These are phyloP conservation scores for Balansia obtecta DNA, from an alignment of 2,329 filamentous ascomycete genomes.

Conservation along the genomic window DNA sequence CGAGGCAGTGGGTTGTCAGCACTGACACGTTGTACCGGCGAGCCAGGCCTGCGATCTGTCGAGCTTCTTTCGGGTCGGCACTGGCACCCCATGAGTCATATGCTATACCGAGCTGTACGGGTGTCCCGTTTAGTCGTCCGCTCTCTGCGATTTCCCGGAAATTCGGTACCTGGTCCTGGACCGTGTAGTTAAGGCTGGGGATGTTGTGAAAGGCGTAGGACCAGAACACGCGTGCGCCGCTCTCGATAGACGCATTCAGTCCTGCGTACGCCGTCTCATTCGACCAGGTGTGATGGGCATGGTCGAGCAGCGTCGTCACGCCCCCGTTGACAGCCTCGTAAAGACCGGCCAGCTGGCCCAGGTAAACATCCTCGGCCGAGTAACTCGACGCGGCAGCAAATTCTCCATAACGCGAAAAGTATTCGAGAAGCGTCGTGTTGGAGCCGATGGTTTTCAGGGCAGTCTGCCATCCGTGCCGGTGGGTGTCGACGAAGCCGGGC, in stretches of 20 bases:
- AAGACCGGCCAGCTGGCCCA: conserved; percentile 32
- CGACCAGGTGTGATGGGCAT: conserved; percentile 37
- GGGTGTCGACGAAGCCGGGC: conserved; percentile 44
- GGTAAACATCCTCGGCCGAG: conserved; percentile 32
- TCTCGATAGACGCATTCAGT: conserved; percentile 32
- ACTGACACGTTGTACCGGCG: background rate
- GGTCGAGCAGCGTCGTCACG: conserved; percentile 39
- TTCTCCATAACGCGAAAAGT: conserved; percentile 29
- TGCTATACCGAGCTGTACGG: background rate
- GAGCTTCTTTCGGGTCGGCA: background rate
- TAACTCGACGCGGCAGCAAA: conserved; percentile 19
- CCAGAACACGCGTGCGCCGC: conserved; percentile 36
- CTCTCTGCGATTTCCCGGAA: background rate
- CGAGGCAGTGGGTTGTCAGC: background rate
- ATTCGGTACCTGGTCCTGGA: background rate
- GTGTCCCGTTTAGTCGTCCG: background rate
- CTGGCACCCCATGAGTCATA: background rate
- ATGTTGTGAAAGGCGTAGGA: conserved; percentile 14
- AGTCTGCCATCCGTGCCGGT: conserved; percentile 44
- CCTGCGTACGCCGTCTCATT: conserved; percentile 29
- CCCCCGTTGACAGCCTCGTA: conserved; percentile 39
- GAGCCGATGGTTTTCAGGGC: conserved; percentile 38
- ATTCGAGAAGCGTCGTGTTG: conserved; percentile 37
- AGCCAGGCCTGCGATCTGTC: background rate
- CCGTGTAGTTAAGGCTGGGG: conserved; percentile 9